Evolutionary conservation across 345 rosid genomes (phyloP), one percentile per base, ranked within the genome.

Genomic region (Sonneratia alba): DNA sequence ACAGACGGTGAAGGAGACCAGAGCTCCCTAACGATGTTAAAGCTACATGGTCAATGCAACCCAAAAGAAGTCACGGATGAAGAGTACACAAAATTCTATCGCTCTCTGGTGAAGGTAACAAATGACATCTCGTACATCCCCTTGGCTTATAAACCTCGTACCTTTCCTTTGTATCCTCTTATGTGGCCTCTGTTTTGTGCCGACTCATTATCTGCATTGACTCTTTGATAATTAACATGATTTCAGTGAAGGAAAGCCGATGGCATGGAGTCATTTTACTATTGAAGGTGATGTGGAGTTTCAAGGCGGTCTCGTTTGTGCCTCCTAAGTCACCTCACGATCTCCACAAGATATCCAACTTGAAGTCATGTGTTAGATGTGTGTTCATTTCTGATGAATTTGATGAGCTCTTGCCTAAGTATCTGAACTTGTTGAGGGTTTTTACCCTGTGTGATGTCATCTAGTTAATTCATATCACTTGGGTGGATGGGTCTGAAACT

Each of bases 231-330:
- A 70, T 59, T 63, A 69, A 74, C 88, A 92, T 97, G 99, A 92
- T 75, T 89, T 95, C 68, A 61, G 88, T 56, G 91, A 87, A 5
- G 97, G 90, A 79, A 90, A 90, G 82, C 99, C 98, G 69, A 64
- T 92, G 77, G 78, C 90, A 64, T 92, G 97, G 99, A 92, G 96
- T 77, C 99, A 92, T 78, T 95, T 95, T 65, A 87, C 80, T 51
- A 97, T 97, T 37, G 99, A 95, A 81, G 97, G 99, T 49, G 98
- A 95, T 82, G 97, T 95, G 63, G 98, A 95, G 74, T 95, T 95
- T 27, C 84, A 90, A 95, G 85, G 91, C 98, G 70, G 85, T 92
- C 59, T 77, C 92, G 75, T 95, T 81, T 83, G 97, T 95, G 81
- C 97, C 99, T 77, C 98, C 99, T 3, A 92, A 89, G 81, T 97